Evolutionary conservation across 768 basidiomycete species (phyloP).

Genomic region (Lactarius quietus): DNA sequence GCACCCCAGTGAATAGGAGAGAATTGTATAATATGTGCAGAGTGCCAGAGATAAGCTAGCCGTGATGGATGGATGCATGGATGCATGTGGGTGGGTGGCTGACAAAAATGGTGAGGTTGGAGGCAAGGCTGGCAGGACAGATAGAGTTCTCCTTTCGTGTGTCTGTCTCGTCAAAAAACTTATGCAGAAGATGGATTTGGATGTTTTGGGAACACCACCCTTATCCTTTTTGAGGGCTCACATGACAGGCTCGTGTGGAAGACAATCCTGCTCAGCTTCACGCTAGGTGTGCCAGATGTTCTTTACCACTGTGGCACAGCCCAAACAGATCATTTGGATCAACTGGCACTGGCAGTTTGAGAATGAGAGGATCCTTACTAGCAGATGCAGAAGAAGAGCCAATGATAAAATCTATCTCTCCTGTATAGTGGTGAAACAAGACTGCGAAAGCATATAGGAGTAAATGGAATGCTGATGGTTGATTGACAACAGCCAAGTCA

Average conservation of each 20-base stretch:
- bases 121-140: conserved; percentile 73
- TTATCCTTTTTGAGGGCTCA: conserved; percentile 63
- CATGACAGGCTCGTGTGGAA: conserved; percentile 78
- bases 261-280: conserved; percentile 75
- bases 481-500: conserved; percentile 42
- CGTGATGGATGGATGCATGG: conserved; percentile 64
- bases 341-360: conserved; percentile 76
- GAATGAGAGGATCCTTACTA: conserved; percentile 75
- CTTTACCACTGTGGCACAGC: conserved; percentile 78
- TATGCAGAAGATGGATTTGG: conserved; percentile 78
- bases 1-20: conserved; percentile 75
- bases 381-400: conserved; percentile 78
- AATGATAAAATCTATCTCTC: conserved; percentile 90
- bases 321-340: conserved; percentile 87
- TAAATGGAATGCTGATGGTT: conserved; percentile 84
- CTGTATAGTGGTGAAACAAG: conserved; percentile 90
- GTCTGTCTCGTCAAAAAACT: conserved; percentile 94
- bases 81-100: conserved; percentile 65
- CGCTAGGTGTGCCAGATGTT: conserved; percentile 80
- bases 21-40: conserved; percentile 94
- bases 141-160: conserved; percentile 69
- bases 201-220: conserved; percentile 51
- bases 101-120: conserved; percentile 92
- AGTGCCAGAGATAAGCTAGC: conserved; percentile 73
- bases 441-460: conserved; percentile 90